A percentile compares a stretch with the other conserved stretches of the same genome.
These are phyloP conservation scores for Fusarium xyrophilum DNA, from an alignment of 2,329 filamentous ascomycete genomes.

Conservation along the genomic window DNA sequence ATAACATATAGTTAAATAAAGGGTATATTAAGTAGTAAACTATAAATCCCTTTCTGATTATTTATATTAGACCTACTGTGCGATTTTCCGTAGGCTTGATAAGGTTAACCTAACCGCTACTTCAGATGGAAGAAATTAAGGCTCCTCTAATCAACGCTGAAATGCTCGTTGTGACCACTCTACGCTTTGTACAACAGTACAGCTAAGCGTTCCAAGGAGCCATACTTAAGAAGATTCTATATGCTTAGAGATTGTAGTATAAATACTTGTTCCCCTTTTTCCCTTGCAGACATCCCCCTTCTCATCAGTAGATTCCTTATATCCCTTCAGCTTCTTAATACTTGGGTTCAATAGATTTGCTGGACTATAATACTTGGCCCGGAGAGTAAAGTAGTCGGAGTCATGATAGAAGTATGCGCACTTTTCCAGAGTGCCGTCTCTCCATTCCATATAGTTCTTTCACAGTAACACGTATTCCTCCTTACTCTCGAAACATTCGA, in stretches of 20 bases:
- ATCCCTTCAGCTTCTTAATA: background rate
- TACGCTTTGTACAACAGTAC: no score
- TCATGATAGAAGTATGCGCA: background rate
- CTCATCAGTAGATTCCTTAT: background rate
- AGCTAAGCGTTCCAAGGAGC: no score
- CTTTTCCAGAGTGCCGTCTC: background rate
- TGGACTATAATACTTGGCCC: background rate
- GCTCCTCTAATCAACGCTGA: no score
- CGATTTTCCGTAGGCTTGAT: no score
- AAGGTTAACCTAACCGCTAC: no score
- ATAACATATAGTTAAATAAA: no score
- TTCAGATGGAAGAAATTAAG: no score
- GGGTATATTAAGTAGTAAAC: no score
- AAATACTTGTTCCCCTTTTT: background rate
- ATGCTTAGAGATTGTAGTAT: background rate
- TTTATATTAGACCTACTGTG: no score
- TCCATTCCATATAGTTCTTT: rapidly evolving
- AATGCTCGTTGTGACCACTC: no score
- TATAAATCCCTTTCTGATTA: no score
- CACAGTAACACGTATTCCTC: background rate
- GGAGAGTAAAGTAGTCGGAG: background rate
- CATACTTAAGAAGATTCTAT: background rate
- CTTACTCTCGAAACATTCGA: background rate
- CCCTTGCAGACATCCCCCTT: background rate
- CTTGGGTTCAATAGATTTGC: background rate